These are phyloP conservation scores for Avena insularis DNA, from an alignment of 176 grass and related monocot species.

Conservation along the genomic window DNA sequence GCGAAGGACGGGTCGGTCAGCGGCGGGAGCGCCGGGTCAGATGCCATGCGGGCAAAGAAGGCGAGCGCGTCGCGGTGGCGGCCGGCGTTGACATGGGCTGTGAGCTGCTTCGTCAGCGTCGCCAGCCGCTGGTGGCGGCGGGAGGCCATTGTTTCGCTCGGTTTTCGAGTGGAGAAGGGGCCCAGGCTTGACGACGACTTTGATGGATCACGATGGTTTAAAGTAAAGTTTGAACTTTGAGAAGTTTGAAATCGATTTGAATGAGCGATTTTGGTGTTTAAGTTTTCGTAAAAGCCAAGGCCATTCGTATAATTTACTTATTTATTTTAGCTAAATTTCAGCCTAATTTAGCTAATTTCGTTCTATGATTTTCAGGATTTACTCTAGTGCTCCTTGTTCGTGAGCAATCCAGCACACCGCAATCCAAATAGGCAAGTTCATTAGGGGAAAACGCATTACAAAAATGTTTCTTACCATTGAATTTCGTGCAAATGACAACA, in stretches of 20 bases:
- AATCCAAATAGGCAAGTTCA: not conserved
- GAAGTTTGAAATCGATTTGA: not conserved
- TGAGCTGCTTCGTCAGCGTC: constrained; percentile 56
- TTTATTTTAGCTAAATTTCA: too few species aligned
- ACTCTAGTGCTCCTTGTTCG: not conserved
- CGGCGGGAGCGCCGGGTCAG: constrained; percentile 52
- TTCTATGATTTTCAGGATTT: not conserved
- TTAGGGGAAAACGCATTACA: not conserved
- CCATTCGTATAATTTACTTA: not conserved
- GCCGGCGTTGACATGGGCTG: constrained; percentile 53
- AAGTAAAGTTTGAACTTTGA: not conserved
- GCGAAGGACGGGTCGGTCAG: constrained; percentile 65
- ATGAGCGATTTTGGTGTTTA: not conserved
- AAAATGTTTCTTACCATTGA: too few species aligned
- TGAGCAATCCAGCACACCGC: not conserved
- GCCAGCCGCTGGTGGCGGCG: constrained; percentile 55
- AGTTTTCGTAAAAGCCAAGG: not conserved
- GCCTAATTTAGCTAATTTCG: too few species aligned
- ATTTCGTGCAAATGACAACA: not conserved
- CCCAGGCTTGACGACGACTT: not conserved
- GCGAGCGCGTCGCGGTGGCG: constrained; percentile 60
- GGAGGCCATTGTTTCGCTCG: constrained; percentile 29
- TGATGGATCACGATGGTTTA: too few species aligned
- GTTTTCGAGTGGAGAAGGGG: not conserved
- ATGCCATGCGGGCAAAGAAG: constrained; percentile 63